A percentile compares a stretch with the other conserved stretches of the same genome.
Evolutionary conservation across 345 rosid genomes (phyloP).

Genomic region (Brassica nigra): DNA sequence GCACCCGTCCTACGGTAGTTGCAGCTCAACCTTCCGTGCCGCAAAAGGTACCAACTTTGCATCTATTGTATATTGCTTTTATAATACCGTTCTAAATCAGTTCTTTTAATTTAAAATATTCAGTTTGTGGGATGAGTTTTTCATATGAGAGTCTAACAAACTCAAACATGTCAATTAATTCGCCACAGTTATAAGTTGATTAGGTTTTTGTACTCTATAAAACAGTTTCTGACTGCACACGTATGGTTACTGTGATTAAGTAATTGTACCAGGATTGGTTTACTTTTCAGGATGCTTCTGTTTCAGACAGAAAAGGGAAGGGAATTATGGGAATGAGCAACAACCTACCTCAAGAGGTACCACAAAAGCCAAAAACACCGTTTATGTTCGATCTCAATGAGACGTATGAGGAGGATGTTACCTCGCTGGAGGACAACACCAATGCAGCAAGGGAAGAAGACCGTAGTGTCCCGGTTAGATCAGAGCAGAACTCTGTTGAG

Average conservation of each 20-base stretch:
- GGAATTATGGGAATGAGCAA: not conserved
- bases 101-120: not conserved
- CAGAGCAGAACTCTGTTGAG: no score
- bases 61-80: not conserved
- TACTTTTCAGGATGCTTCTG: not conserved
- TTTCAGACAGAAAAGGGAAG: not conserved
- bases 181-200: not conserved
- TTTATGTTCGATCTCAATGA: not conserved
- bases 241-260: not conserved
- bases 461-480: not conserved
- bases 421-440: not conserved
- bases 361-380: not conserved
- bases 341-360: not conserved
- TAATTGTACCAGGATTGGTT: not conserved
- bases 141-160: no score
- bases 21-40: constrained; percentile 28
- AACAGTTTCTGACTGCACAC: not conserved
- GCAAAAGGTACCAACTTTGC: no score
- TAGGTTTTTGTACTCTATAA: not conserved
- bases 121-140: not conserved
- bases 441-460: not conserved
- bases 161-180: not conserved
- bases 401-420: not conserved
- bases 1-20: constrained; percentile 31
- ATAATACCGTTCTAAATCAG: not conserved